phyloP scores from a whole-genome alignment of 2,329 filamentous ascomycete species.

The Pseudopithomyces chartarum region DNA sequence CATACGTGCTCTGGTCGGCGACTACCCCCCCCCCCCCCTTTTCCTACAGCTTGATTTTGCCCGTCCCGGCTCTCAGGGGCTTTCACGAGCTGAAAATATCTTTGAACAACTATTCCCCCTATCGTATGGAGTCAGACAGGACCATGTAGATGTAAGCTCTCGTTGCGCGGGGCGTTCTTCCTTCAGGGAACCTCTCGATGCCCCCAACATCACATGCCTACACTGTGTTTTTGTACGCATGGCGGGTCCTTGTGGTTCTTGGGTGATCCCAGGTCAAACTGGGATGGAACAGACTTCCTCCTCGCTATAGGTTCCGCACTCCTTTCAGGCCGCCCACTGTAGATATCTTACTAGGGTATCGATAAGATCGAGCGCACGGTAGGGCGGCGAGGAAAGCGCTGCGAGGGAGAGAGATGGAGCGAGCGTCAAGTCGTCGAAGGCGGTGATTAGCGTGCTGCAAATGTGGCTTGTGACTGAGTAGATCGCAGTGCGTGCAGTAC shows the following conservation, averaged over 20 bases:
- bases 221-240: conserved; percentile 46
- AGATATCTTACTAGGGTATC: conserved; percentile 55
- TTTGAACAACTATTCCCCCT: too few relatives aligned
- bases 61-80: too few relatives aligned
- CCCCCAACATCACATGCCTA: too few relatives aligned
- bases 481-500: conserved; percentile 38
- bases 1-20: too few relatives aligned
- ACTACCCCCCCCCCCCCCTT: too few relatives aligned
- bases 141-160: too few relatives aligned
- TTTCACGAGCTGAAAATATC: too few relatives aligned
- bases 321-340: conserved; percentile 65
- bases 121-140: too few relatives aligned
- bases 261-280: conserved; percentile 65
- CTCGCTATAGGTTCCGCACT: conserved; percentile 57
- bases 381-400: conserved; percentile 9
- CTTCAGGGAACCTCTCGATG: neutral
- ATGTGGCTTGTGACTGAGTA: conserved; percentile 34
- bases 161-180: too few relatives aligned
- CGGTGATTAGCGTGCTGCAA: conserved; percentile 40
- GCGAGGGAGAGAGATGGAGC: conserved; percentile 13
- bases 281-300: conserved; percentile 66
- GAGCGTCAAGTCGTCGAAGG: conserved; percentile 19
- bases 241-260: conserved; percentile 60
- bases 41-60: too few relatives aligned
- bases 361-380: conserved; percentile 39